These are phyloP conservation scores for Trametes coccinea DNA, from an alignment of 768 basidiomycete species.

Conservation along the genomic window DNA sequence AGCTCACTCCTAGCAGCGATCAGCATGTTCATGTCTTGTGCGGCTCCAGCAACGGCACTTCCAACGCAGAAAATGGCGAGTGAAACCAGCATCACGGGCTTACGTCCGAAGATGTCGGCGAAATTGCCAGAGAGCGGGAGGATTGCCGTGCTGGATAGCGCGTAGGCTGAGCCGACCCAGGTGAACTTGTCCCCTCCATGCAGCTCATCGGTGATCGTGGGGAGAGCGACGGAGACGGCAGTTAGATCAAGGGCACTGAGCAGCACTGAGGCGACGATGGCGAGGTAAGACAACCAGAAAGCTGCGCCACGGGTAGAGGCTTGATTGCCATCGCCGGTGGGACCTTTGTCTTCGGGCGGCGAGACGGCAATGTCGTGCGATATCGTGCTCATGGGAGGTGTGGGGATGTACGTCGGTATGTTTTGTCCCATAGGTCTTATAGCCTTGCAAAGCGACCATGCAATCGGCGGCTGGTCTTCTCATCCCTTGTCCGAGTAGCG, in stretches of 20 bases:
- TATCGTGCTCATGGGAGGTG: no score
- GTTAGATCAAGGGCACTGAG: conserved; percentile 14
- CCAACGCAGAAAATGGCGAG: conserved; percentile 39
- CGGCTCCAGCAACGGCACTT: conserved; percentile 38
- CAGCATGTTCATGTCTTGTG: conserved; percentile 39
- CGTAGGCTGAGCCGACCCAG: conserved; percentile 31
- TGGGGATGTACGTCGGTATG: no score
- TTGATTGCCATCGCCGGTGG: no score
- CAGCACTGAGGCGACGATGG: background rate
- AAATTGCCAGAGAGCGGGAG: conserved; percentile 34
- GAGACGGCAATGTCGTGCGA: no score
- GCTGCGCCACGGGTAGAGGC: no score
- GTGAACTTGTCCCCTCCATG: conserved; percentile 16
- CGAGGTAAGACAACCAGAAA: background rate
- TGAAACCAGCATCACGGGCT: conserved; percentile 30
- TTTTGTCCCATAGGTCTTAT: no score
- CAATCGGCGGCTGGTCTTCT: no score
- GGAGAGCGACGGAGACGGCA: conserved; percentile 16
- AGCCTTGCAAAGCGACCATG: no score
- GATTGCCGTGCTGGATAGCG: conserved; percentile 34
- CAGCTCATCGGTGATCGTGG: conserved; percentile 4
- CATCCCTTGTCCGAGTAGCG: no score
- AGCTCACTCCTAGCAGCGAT: conserved; percentile 35
- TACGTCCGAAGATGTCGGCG: conserved; percentile 36
- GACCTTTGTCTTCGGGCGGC: no score